Percentiles rank a stretch among this genome's conserved stretches.
These are phyloP conservation scores for Lactifluus pinguis DNA, from an alignment of 768 basidiomycete species.

Conservation along the genomic window DNA sequence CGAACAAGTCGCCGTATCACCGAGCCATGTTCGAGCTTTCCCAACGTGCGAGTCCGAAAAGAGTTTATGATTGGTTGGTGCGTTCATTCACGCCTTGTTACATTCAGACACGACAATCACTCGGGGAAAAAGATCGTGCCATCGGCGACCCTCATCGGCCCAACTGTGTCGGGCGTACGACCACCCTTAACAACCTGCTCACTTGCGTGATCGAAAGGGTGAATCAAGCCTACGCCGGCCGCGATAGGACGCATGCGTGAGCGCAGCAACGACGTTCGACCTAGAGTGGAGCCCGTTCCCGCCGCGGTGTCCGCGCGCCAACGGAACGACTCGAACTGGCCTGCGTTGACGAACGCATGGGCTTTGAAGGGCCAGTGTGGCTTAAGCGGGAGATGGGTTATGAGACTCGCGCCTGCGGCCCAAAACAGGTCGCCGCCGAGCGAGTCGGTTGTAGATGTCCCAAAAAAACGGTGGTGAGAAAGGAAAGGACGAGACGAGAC, in stretches of 20 bases:
- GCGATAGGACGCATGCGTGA: slow-evolving; percentile 62
- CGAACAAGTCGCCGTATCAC: slow-evolving; percentile 92
- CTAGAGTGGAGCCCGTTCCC: slow-evolving; percentile 16
- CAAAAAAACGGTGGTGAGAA: neutral
- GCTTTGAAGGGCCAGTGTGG: slow-evolving; percentile 80
- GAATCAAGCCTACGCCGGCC: slow-evolving; percentile 76
- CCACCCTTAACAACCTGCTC: too few species aligned
- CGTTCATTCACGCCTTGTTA: slow-evolving; percentile 21
- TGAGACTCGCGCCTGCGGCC: slow-evolving; percentile 69
- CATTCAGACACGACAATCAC: slow-evolving; percentile 59
- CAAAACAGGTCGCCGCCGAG: slow-evolving; percentile 79
- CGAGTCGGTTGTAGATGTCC: slow-evolving; percentile 56
- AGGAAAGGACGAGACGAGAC: neutral
- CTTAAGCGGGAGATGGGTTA: slow-evolving; percentile 57
- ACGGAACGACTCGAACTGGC: slow-evolving; percentile 46
- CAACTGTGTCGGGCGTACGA: too few species aligned
- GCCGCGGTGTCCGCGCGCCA: slow-evolving; percentile 27
- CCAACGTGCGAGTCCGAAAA: slow-evolving; percentile 68
- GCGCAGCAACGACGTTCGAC: slow-evolving; percentile 28
- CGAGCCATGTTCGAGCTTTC: slow-evolving; percentile 87
- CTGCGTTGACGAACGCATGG: slow-evolving; percentile 76
- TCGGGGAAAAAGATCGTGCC: too few species aligned
- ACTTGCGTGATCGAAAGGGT: slow-evolving; percentile 75
- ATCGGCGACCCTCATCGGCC: too few species aligned
- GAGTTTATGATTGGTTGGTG: slow-evolving; percentile 95